Evolutionary conservation across 2,329 filamentous ascomycete species (phyloP), one percentile per base, ranked within the genome.

Genomic region (Botrytis deweyae): DNA sequence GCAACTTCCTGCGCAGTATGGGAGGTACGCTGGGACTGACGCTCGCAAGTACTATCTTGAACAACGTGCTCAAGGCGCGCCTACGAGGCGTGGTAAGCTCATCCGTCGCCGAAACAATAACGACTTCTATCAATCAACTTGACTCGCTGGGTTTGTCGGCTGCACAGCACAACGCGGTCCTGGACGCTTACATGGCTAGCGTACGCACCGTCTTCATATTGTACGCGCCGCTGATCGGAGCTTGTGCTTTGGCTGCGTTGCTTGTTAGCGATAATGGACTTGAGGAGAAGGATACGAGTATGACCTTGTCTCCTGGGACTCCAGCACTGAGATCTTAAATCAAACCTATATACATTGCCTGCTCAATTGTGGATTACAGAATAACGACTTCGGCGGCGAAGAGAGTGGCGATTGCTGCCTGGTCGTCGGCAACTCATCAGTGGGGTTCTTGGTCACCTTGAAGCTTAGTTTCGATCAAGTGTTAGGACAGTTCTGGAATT

Each of bases 1-100:
- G 80, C n/a, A 81, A 80, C 68, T 72, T 81, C 14, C 59, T 80
- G 22, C 76, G 80, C n/a, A 76, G 76, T 44, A 73, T 81, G 6
- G 79, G 80, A 1, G 76, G 76, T 36, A 76, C 79, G 14, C 73
- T 78, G 29, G 78, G 79, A n/a, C 33, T 74, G 9, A 74, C 44
- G 68, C 63, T 74, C 9, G 71, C 72, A 25, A 65, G 67, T 18
- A 49, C 68, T 8, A 72, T 75, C 33, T 44, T 75, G 16, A 75
- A 74, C 40, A 73, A 65, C 40, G 65, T 72, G 9, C 68, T 75
- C 8, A 38, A 72, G 38, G 22, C 42, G 33, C 36, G 42, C 18
- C 33, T 75, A 7, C 33, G 8, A 7, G 33, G 38, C 18, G 36
- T 36, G 10, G 61, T 75, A 20, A 40, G 16, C 29, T 18, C 29